These are phyloP conservation scores for Aspergillus sp. DNA, from an alignment of 2,329 filamentous ascomycete genomes.

Conservation along the genomic window DNA sequence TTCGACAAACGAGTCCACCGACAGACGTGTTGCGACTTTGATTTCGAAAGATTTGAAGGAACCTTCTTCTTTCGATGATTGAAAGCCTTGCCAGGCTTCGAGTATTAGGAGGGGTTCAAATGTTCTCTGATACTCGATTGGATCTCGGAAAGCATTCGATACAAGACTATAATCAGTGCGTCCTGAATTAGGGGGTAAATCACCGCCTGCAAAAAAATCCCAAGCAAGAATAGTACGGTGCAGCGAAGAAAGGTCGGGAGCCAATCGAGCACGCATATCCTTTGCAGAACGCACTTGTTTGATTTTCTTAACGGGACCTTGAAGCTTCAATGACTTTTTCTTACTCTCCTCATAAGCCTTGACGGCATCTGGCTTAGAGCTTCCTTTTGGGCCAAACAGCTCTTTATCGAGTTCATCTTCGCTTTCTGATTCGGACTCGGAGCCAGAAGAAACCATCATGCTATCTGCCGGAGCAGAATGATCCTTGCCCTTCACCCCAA, in stretches of 20 bases:
- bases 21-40: slow-evolving; percentile 82
- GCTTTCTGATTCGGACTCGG: slow-evolving; percentile 69
- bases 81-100: slow-evolving; percentile 94
- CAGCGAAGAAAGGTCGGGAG: slow-evolving; percentile 80
- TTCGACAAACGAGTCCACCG: slow-evolving; percentile 90
- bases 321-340: slow-evolving; percentile 54
- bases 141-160: slow-evolving; percentile 72
- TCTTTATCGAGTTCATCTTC: slow-evolving; percentile 75
- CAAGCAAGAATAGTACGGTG: slow-evolving; percentile 86
- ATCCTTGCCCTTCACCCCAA: slow-evolving; percentile 76
- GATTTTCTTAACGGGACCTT: slow-evolving; percentile 78
- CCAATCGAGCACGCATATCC: slow-evolving; percentile 89
- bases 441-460: slow-evolving; percentile 77
- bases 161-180: slow-evolving; percentile 73
- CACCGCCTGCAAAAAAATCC: slow-evolving; percentile 90
- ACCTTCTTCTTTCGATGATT: slow-evolving; percentile 84
- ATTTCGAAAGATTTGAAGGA: slow-evolving; percentile 79
- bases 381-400: slow-evolving; percentile 55
- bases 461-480: slow-evolving; percentile 69
- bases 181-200: slow-evolving; percentile 74
- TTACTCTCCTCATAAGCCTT: slow-evolving; percentile 50
- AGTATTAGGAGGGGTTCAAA: slow-evolving; percentile 88
- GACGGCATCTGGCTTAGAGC: slow-evolving; percentile 41
- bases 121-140: slow-evolving; percentile 77
- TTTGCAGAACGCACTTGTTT: slow-evolving; percentile 79